Base-by-base conservation (phyloP, 306 rosid genomes). In the Rosa persica region DNA sequence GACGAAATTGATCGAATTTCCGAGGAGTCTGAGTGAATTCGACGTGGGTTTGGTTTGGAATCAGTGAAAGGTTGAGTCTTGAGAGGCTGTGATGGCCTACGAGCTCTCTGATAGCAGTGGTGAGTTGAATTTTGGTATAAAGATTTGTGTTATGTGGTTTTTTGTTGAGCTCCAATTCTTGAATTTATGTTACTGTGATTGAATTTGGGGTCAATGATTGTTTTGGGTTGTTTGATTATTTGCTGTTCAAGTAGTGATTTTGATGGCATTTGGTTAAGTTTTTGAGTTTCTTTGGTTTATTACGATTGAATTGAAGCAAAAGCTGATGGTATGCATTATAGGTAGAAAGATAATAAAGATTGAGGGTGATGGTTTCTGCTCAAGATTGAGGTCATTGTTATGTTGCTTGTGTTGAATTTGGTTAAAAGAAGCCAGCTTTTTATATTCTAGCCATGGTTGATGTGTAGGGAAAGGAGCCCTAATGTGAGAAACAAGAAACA, bases 61-160 rank as follows among this genome's bases (percentile, higher is more conserved):
- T 39, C 46, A 48, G 80, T 48, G 74, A 72, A 64, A 30, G 46
- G 49, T 23, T 82, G 70, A 60, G 51, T 80, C 73, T 78, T 70
- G 46, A 7, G 61, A 58, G 71, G 67, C 72, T 61, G 65, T 67
- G 76, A 90, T 92, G 97, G 97, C 89, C 66, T 86, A 87, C 85
- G 89, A 89, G 72, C 89, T 79, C 76, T 84, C 94, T 15, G 97
- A 92, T 83, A 90, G 94, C 86, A 92, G 97, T 64, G 97, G 97
- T 92, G 86, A 83, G 46, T 67, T 71, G 73, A 68, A 38, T 30
- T 8, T 17, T 36, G 23, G 30, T 36, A 7, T 48, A 40, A 12
- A 23, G 39, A 38, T 47, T 16, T 74, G 10, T 55, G 51, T 46
- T 73, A 55, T 82, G 16, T 75, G 49, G 58, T 67, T 86, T 43